Conservation (phyloP, 176 grass and related monocot genomes). For the Bonia amplexicaulis region DNA sequence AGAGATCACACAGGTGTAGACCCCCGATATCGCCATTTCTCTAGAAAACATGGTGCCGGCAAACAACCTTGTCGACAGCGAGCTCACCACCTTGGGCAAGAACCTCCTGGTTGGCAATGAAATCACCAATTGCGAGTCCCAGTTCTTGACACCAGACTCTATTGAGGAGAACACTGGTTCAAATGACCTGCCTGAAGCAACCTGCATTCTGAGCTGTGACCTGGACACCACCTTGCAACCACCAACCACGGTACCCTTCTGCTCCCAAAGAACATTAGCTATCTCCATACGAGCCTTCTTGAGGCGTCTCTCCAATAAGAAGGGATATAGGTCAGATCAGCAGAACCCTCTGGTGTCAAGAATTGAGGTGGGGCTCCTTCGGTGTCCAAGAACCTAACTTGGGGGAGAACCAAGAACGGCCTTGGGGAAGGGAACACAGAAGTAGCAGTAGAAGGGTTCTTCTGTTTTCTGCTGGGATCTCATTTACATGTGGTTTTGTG, state of each 20-base stretch:
- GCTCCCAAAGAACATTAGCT: conserved; percentile 48
- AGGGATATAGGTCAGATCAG: conserved; percentile 33
- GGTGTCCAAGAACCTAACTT: conserved; percentile 42
- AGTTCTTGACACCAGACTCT: not conserved
- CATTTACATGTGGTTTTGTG: no score
- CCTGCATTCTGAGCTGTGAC: conserved; percentile 73
- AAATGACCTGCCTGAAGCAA: conserved; percentile 28
- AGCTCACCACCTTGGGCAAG: conserved; percentile 38
- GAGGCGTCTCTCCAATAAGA: conserved; percentile 37
- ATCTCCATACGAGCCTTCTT: conserved; percentile 24
- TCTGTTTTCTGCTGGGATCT: not conserved
- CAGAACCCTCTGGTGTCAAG: conserved; percentile 64
- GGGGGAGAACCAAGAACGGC: conserved; percentile 50
- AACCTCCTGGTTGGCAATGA: conserved; percentile 31
- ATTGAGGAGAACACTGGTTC: not conserved
- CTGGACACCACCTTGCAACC: conserved; percentile 38
- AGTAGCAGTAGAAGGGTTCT: not conserved
- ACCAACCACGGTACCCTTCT: conserved; percentile 21
- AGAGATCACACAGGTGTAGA: conserved; percentile 93
- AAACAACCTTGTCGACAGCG: conserved; percentile 40
- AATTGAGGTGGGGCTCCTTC: conserved; percentile 74
- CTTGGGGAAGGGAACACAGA: conserved; percentile 49
- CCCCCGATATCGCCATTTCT: conserved; percentile 68
- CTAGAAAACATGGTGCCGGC: conserved; percentile 34
- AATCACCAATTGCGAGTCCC: not conserved